These are phyloP conservation scores for Carex pumila DNA, from an alignment of 176 grass and related monocot genomes.

Conservation along the genomic window DNA sequence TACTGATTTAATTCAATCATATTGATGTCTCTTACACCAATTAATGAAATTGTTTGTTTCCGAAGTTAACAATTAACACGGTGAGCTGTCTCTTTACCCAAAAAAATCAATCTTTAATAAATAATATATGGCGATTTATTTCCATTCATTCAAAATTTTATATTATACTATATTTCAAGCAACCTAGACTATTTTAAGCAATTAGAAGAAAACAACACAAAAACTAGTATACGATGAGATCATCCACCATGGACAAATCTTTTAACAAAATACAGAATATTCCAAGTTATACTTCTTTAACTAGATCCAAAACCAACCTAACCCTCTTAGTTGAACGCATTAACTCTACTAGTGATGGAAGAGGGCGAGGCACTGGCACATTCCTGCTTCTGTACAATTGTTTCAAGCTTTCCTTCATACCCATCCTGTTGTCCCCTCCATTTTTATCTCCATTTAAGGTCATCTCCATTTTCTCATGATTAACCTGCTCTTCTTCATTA, in stretches of 20 bases:
- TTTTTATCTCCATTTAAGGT: not conserved
- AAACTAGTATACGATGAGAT: not conserved
- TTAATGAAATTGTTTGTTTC: not conserved
- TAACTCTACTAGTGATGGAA: slow-evolving; percentile 48
- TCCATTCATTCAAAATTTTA: not conserved
- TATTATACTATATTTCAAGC: not conserved
- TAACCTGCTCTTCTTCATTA: not conserved
- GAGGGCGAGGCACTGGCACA: slow-evolving; percentile 45
- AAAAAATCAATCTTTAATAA: not conserved
- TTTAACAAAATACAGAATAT: not conserved
- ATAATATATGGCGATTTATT: not conserved
- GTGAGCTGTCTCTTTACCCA: not conserved
- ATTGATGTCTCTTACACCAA: not conserved
- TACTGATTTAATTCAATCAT: not conserved
- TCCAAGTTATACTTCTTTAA: not conserved
- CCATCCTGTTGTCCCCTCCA: not conserved
- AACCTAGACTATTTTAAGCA: too few species aligned
- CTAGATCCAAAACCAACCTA: slow-evolving; percentile 19
- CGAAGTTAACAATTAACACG: not conserved
- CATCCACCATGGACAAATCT: not conserved
- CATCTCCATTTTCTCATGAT: not conserved
- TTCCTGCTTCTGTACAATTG: slow-evolving; percentile 59
- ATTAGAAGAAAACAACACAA: not conserved
- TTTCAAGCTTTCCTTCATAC: slow-evolving; percentile 43
- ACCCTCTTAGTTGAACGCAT: slow-evolving; percentile 45